Percentiles rank a stretch among this genome's conserved stretches.
These are phyloP conservation scores for Lycium barbarum DNA, from an alignment of 257 asterid genomes.

Conservation along the genomic window DNA sequence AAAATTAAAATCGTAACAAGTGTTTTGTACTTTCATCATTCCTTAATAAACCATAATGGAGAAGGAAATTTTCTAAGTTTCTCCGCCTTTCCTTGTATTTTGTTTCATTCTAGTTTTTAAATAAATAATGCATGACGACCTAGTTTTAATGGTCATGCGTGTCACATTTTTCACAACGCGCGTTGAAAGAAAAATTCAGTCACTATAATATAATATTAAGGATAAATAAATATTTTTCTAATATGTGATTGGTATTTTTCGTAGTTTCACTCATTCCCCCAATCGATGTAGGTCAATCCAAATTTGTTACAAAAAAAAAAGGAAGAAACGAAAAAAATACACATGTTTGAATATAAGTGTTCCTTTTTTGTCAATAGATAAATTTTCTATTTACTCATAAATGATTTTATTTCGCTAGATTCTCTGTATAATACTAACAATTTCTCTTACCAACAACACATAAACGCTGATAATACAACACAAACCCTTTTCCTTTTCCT, in stretches of 20 bases:
- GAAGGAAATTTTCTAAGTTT: constrained; percentile 44
- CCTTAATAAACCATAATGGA: neutral
- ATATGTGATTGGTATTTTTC: too few relatives aligned
- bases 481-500: neutral
- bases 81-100: too few relatives aligned
- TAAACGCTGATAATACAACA: constrained; percentile 30
- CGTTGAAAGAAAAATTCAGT: neutral
- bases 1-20: too few relatives aligned
- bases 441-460: constrained; percentile 57
- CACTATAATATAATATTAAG: neutral
- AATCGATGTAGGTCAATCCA: neutral
- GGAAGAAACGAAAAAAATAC: neutral
- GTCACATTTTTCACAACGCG: neutral
- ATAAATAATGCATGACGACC: too few relatives aligned
- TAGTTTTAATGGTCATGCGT: neutral
- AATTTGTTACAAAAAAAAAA: neutral
- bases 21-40: too few relatives aligned
- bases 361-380: too few relatives aligned
- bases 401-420: neutral
- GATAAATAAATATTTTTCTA: constrained; percentile 34
- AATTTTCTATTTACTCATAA: neutral
- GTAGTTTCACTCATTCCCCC: too few relatives aligned
- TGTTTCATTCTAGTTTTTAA: too few relatives aligned
- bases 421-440: neutral
- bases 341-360: too few relatives aligned